These are phyloP conservation scores for Sarocladium strictum DNA, from an alignment of 2,329 filamentous ascomycete genomes.

Conservation along the genomic window DNA sequence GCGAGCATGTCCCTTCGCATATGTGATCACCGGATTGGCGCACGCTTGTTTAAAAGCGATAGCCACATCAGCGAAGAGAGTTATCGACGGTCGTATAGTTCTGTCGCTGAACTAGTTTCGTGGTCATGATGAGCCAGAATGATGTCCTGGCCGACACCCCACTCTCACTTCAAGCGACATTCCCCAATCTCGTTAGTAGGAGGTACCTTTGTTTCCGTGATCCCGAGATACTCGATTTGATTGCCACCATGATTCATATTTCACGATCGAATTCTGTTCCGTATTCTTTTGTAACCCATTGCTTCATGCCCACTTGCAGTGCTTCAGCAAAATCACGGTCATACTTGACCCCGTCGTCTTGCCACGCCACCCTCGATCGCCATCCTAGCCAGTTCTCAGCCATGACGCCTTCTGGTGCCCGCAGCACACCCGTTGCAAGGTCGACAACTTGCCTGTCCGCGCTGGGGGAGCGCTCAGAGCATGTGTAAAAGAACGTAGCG, in stretches of 20 bases:
- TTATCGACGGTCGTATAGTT: too few relatives aligned
- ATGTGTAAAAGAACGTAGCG: conserved; percentile 34
- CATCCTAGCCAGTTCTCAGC: conserved; percentile 42
- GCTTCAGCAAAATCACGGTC: conserved; percentile 29
- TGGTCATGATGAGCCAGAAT: neutral
- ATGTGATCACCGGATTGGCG: too few relatives aligned
- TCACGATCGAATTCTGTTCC: conserved; percentile 20
- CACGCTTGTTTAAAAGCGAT: neutral
- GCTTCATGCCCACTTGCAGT: conserved; percentile 29
- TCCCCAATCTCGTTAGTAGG: too few relatives aligned
- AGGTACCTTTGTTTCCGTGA: too few relatives aligned
- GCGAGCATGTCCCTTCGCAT: too few relatives aligned
- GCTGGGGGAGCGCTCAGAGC: conserved; percentile 19
- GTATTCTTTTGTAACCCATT: conserved; percentile 30
- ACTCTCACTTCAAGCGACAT: neutral
- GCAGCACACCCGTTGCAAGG: conserved; percentile 36
- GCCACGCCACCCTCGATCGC: conserved; percentile 30
- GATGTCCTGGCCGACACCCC: neutral
- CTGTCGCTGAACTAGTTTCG: too few relatives aligned
- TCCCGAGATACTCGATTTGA: too few relatives aligned
- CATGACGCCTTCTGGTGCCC: conserved; percentile 36
- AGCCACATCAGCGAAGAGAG: too few relatives aligned
- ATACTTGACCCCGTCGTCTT: conserved; percentile 28
- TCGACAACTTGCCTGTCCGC: conserved; percentile 32
- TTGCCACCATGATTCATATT: neutral